phyloP scores from a whole-genome alignment of 306 rosid genomes.

The Trifolium fragiferum region DNA sequence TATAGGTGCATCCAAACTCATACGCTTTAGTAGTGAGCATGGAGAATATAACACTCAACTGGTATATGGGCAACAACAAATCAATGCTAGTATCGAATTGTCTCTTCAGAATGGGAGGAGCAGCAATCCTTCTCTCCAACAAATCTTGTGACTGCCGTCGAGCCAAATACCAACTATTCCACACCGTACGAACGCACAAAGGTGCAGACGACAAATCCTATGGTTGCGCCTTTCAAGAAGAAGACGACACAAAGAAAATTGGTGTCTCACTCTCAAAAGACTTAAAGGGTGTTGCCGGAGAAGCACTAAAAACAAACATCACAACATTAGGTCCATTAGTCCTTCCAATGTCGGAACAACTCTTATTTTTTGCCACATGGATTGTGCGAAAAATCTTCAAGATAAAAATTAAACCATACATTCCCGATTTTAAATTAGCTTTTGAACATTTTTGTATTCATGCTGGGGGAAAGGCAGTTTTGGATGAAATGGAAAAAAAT shows the following conservation, averaged over 20 bases:
- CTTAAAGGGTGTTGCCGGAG: slow-evolving; percentile 8
- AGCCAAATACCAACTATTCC: not conserved
- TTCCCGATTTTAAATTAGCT: not conserved
- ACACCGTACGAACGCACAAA: slow-evolving; percentile 5
- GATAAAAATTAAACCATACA: not conserved
- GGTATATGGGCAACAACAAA: slow-evolving; percentile 88
- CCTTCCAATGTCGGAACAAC: not conserved
- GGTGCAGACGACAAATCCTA: slow-evolving; percentile 3
- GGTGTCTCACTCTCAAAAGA: slow-evolving; percentile 5
- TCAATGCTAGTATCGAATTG: slow-evolving; percentile 53
- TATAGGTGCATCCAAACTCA: slow-evolving; percentile 79
- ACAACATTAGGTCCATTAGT: slow-evolving; percentile 12
- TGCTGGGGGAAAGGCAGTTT: not conserved
- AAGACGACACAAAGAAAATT: not conserved
- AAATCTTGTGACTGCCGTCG: not conserved
- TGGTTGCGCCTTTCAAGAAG: slow-evolving; percentile 6
- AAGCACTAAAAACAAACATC: slow-evolving; percentile 9
- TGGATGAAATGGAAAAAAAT: not conserved
- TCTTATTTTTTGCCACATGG: not conserved
- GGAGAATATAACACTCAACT: slow-evolving; percentile 92
- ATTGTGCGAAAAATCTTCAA: not conserved
- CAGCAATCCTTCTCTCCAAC: slow-evolving; percentile 5
- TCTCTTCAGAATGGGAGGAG: slow-evolving; percentile 20
- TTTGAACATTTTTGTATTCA: slow-evolving; percentile 12
- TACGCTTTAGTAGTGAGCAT: slow-evolving; percentile 89